Evolutionary conservation across 495 filamentous ascomycete species (phyloP).

Genomic region (Viridothelium virens): DNA sequence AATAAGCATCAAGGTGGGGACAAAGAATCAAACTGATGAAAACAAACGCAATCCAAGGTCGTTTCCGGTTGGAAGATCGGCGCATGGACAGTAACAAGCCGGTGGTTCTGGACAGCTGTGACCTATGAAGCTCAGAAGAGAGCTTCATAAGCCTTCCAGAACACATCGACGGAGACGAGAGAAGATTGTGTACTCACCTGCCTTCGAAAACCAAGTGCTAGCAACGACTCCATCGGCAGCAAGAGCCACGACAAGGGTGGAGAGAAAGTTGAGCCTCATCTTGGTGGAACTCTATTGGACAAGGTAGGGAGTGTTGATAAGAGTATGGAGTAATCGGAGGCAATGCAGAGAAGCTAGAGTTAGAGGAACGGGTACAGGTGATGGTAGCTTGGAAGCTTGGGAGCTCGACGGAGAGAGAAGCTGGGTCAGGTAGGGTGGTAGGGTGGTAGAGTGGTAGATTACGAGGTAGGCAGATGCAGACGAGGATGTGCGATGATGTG

Average conservation of each 20-base stretch:
- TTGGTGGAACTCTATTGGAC: conserved; percentile 19
- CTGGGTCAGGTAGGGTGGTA: neutral
- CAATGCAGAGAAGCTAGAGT: neutral
- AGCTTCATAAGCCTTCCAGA: conserved; percentile 11
- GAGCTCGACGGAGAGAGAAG: neutral
- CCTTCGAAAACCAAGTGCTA: conserved; percentile 73
- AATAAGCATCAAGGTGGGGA: conserved; percentile 9
- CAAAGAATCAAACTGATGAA: conserved; percentile 7
- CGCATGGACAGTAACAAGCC: neutral
- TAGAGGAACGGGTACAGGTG: neutral
- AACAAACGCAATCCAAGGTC: conserved; percentile 9
- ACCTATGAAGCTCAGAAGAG: conserved; percentile 5
- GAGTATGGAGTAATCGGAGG: neutral
- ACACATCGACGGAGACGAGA: conserved; percentile 14
- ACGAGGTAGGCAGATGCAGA: neutral
- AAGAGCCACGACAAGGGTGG: conserved; percentile 61
- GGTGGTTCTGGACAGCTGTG: conserved; percentile 10
- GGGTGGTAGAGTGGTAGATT: neutral
- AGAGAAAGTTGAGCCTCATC: conserved; percentile 68
- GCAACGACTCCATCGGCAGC: conserved; percentile 61
- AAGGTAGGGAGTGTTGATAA: neutral
- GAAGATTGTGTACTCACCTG: conserved; percentile 49
- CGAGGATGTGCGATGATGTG: neutral
- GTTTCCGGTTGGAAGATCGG: conserved; percentile 9
- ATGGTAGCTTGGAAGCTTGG: neutral